Percentiles rank a stretch among this genome's conserved stretches.
Conservation (phyloP, 2,329 filamentous ascomycete genomes). For the Pestalotiopsis sp. region DNA sequence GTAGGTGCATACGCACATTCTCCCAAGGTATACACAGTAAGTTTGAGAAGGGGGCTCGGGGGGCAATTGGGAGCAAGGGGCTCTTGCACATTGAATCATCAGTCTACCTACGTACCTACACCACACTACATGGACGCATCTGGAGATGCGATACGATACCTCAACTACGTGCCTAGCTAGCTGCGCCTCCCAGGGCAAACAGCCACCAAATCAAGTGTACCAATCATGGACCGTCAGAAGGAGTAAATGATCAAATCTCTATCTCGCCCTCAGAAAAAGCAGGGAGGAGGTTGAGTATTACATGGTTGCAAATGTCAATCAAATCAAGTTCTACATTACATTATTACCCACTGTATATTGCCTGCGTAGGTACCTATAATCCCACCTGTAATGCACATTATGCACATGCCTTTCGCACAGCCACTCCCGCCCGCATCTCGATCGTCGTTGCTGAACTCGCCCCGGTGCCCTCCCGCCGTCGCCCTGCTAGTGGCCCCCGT, state of each 20-base stretch:
- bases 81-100: not conserved
- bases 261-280: not conserved
- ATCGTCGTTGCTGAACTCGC: conserved; percentile 5
- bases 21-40: no score
- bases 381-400: not conserved
- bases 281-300: not conserved
- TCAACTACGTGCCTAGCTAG: no score
- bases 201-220: not conserved
- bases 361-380: not conserved
- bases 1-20: no score
- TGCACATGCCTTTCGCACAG: not conserved
- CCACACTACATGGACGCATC: no score
- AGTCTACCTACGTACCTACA: not conserved
- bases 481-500: not conserved
- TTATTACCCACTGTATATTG: not conserved
- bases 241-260: not conserved
- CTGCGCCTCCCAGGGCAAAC: not conserved
- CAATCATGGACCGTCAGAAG: not conserved
- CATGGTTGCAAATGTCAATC: no score
- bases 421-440: conserved; percentile 11
- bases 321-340: no score
- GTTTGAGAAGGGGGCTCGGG: not conserved
- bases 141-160: no score
- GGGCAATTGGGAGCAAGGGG: not conserved
- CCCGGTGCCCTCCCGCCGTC: not conserved